Evolutionary conservation across 78 protist species (phyloP).

Genomic region (Dictyostelium capitatum): DNA sequence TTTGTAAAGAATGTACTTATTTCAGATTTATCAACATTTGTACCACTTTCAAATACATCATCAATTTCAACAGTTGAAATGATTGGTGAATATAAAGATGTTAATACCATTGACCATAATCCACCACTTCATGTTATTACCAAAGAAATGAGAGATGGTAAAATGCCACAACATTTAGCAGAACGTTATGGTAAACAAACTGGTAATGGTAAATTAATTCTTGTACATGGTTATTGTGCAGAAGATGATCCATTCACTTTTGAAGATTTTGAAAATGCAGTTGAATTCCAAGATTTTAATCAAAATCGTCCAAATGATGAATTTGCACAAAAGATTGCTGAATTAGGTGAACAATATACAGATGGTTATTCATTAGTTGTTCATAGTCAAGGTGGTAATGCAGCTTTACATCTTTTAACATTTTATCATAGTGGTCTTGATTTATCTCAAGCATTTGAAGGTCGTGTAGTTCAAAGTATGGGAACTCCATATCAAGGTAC

Average conservation of each 20-base stretch:
- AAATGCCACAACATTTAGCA: slow-evolving; percentile 68
- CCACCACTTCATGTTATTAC: slow-evolving; percentile 74
- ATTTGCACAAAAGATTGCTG: slow-evolving; percentile 68
- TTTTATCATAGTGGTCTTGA: slow-evolving; percentile 57
- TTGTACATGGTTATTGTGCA: slow-evolving; percentile 86
- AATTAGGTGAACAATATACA: slow-evolving; percentile 25
- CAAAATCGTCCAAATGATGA: slow-evolving; percentile 66
- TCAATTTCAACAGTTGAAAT: slow-evolving; percentile 26
- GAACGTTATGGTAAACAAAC: slow-evolving; percentile 36
- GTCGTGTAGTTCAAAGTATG: slow-evolving; percentile 75
- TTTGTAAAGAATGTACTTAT: slow-evolving; percentile 66
- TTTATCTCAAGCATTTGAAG: slow-evolving; percentile 31
- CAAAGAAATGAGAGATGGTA: slow-evolving; percentile 80
- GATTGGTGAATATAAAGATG: slow-evolving; percentile 29
- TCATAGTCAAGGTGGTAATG: slow-evolving; percentile 86
- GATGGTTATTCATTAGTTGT: slow-evolving; percentile 67
- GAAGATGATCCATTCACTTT: slow-evolving; percentile 35
- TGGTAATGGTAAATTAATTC: slow-evolving; percentile 72
- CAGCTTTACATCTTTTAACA: slow-evolving; percentile 59
- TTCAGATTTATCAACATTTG: slow-evolving; percentile 47
- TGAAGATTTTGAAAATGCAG: slow-evolving; percentile 44
- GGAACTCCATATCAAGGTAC: slow-evolving; percentile 87
- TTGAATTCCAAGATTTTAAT: slow-evolving; percentile 48
- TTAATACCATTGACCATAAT: neutral
- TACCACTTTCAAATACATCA: slow-evolving; percentile 45